These are phyloP conservation scores for Apophysomyces variabilis DNA, from an alignment of 371 early-diverging fungal species.

Conservation along the genomic window DNA sequence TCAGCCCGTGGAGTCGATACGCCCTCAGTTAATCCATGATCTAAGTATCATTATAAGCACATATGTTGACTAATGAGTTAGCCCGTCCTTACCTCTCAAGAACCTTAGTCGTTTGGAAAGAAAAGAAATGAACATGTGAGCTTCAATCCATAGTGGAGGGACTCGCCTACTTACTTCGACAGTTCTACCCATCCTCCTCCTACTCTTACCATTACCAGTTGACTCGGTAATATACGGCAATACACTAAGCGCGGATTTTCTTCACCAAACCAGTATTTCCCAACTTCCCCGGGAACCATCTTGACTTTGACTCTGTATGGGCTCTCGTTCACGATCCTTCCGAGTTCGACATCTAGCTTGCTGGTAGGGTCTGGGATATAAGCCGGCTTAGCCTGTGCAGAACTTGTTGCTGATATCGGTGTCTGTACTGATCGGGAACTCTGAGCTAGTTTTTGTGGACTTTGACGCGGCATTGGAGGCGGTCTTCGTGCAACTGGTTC, in stretches of 20 bases:
- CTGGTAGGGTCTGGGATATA: constrained; percentile 37
- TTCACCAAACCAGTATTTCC: constrained; percentile 72
- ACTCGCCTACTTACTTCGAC: constrained; percentile 47
- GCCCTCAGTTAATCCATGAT: constrained; percentile 27
- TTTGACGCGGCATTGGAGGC: constrained; percentile 6
- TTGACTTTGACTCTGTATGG: constrained; percentile 15
- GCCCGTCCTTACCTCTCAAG: neutral
- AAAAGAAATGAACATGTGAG: constrained; percentile 15
- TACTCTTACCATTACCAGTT: constrained; percentile 11
- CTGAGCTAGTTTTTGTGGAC: neutral
- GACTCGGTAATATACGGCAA: constrained; percentile 13
- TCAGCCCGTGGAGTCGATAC: constrained; percentile 22
- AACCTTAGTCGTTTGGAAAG: neutral
- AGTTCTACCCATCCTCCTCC: constrained; percentile 45
- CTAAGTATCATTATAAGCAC: constrained; percentile 5
- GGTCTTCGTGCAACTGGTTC: constrained; percentile 12
- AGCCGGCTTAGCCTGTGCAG: constrained; percentile 3
- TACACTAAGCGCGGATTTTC: constrained; percentile 59
- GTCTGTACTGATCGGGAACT: constrained; percentile 3
- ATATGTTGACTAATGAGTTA: neutral
- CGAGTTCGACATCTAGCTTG: constrained; percentile 23
- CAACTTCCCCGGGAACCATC: constrained; percentile 44
- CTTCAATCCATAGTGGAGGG: no score
- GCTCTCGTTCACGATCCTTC: neutral
- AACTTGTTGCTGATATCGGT: constrained; percentile 15